A percentile compares a stretch with the other conserved stretches of the same genome.
Evolutionary conservation across 768 basidiomycete genomes (phyloP).

Genomic region (Pisolithus marmoratus): DNA sequence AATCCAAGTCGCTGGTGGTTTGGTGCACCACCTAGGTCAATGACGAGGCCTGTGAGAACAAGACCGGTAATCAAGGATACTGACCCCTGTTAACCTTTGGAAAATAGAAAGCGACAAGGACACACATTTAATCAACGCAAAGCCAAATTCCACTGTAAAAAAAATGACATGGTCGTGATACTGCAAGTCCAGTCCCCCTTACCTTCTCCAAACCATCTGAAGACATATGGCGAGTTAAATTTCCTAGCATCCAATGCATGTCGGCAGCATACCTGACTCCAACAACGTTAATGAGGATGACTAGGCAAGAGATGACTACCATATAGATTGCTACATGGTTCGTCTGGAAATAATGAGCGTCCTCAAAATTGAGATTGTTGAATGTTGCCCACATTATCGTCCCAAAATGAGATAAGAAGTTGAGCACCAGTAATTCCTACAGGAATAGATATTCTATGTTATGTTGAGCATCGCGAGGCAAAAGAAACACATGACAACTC

Average conservation of each 20-base stretch:
- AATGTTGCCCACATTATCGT: conserved; percentile 40
- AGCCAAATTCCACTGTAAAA: conserved; percentile 58
- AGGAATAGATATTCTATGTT: conserved; percentile 51
- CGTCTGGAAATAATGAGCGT: conserved; percentile 24
- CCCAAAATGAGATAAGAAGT: conserved; percentile 71
- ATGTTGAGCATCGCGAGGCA: not conserved
- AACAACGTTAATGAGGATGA: conserved; percentile 60
- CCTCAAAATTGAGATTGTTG: not conserved
- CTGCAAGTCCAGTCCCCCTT: conserved; percentile 4
- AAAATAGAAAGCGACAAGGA: not conserved
- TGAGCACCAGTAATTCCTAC: conserved; percentile 73
- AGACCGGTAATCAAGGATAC: conserved; percentile 58
- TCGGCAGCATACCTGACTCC: conserved; percentile 48
- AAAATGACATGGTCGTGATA: not conserved
- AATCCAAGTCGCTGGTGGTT: conserved; percentile 61
- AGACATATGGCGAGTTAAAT: conserved; percentile 10
- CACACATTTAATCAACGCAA: conserved; percentile 61
- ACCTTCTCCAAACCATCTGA: conserved; percentile 63
- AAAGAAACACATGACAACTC: not conserved
- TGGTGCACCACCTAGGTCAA: conserved; percentile 81
- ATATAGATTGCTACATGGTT: conserved; percentile 53
- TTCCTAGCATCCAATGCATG: not conserved
- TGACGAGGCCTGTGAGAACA: conserved; percentile 54
- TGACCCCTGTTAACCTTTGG: conserved; percentile 18
- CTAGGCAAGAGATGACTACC: conserved; percentile 50